Conservation (phyloP, 2,329 filamentous ascomycete genomes). For the Alternaria sp. region DNA sequence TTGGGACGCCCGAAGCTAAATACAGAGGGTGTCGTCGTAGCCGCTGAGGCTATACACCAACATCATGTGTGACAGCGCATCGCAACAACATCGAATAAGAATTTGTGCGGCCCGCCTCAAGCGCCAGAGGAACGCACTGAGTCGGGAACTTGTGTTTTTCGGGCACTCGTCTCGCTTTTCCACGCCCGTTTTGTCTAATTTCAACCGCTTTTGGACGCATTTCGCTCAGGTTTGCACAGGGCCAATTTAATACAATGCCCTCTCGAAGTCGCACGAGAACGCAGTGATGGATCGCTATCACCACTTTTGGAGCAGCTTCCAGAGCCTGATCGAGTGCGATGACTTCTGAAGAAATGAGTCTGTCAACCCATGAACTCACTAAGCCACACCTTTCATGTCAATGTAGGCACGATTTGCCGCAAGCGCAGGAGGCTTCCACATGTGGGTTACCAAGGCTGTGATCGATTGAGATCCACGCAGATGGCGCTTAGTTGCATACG, state of each 20-base stretch:
- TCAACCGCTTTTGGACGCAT: neutral
- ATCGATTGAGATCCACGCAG: neutral
- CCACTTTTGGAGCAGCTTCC: neutral
- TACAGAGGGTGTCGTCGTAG: slow-evolving; percentile 17
- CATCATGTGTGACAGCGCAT: slow-evolving; percentile 18
- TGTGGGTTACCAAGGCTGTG: neutral
- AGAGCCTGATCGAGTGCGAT: neutral
- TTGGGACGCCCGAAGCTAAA: neutral
- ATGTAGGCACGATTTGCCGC: neutral
- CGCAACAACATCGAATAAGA: slow-evolving; percentile 4
- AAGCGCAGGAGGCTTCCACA: neutral
- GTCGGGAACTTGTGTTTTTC: neutral
- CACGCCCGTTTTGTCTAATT: neutral
- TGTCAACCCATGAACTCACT: neutral
- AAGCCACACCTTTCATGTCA: neutral
- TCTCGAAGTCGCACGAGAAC: neutral
- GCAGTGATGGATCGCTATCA: neutral
- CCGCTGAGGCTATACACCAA: slow-evolving; percentile 22
- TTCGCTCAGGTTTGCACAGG: neutral
- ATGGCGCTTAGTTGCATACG: slow-evolving; percentile 5
- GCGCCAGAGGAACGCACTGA: neutral
- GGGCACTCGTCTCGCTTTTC: neutral
- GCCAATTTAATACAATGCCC: neutral
- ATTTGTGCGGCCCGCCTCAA: neutral
- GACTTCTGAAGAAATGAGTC: neutral